Evolutionary conservation across 2,329 filamentous ascomycete genomes (phyloP), one percentile per base, ranked within the genome.

Genomic region (Periglandula ipomoeae): DNA sequence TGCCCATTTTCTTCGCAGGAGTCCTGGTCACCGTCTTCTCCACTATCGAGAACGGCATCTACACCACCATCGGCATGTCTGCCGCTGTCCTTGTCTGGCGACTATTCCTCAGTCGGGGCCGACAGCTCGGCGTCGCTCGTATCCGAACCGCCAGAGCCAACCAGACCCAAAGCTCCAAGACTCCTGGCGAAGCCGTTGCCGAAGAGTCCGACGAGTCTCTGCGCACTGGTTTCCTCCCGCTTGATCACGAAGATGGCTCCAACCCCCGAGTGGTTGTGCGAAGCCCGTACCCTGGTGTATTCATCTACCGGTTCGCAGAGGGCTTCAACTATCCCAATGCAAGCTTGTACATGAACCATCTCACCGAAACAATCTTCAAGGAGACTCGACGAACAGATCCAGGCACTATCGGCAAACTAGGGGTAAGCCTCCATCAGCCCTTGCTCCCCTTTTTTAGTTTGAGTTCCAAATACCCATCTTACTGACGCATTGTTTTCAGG

Each of bases 21-120:
- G 89, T 95, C 5, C 62, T 94, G 19, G 84, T 93, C 30, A 91
- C 87, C 2, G 69, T 95, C 43, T 95, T 95, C 66, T 77, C 78
- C 22, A 80, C 74, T 39, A 94, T 95, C 52, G 89, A 95, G 62
- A 82, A 86, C 56, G 89, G 89, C 20, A 87, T 95, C 57, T 95
- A 95, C 68, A 82, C 82, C 37, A 91, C 88, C 0, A 82, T 94
- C 43, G 72, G 70, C 52, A 67, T 83, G 3, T 90, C 87, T 0
- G 75, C 79, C 20, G 86, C 79, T 1, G 67, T 95, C 2, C 72
- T 93, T 30, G 68, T 94, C 7, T 89, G 85, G 75, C 84, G 89
- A 37, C 73, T 89, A 30, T 81, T 89, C 59, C 88, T 89, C 63
- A 85, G 87, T 3, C 78, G 78, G 34, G 89, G 89, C 13, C 79